Conservation (phyloP, 441 rosid species). For the Populus trichocarpa region DNA sequence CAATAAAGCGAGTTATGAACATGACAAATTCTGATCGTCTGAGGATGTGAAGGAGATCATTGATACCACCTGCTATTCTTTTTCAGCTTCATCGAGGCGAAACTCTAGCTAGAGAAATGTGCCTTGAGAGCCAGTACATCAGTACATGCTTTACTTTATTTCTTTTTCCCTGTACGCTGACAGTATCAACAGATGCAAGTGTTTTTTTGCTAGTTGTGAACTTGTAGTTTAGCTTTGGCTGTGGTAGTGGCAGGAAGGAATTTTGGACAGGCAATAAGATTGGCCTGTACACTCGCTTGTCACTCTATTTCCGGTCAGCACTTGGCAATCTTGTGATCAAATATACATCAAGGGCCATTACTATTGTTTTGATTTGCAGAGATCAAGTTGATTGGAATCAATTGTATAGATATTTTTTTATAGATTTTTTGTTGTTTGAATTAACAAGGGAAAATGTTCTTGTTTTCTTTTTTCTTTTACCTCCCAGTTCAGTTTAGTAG, state of each 20-base stretch:
- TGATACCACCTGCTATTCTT: background rate
- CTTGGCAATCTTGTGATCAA: background rate
- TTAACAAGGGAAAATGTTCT: background rate
- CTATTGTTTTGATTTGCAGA: background rate
- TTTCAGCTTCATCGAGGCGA: background rate
- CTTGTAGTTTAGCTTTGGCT: background rate
- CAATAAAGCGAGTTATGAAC: background rate
- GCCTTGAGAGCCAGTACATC: background rate
- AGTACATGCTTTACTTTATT: background rate
- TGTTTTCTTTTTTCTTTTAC: background rate
- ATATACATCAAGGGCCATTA: background rate
- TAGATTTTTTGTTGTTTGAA: background rate
- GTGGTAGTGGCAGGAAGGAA: background rate
- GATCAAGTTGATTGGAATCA: background rate
- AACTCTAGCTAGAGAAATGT: background rate
- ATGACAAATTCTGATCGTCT: background rate
- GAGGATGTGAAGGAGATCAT: background rate
- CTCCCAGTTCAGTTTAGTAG: background rate
- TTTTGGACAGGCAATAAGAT: background rate
- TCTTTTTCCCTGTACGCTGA: background rate
- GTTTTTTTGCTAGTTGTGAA: background rate
- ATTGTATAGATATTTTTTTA: no score
- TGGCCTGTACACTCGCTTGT: background rate
- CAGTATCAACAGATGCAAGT: background rate
- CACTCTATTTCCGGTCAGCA: background rate